Evolutionary conservation across 1,284 basidiomycete genomes (phyloP), one percentile per base, ranked within the genome.

Genomic region (Malassezia sympodialis): DNA sequence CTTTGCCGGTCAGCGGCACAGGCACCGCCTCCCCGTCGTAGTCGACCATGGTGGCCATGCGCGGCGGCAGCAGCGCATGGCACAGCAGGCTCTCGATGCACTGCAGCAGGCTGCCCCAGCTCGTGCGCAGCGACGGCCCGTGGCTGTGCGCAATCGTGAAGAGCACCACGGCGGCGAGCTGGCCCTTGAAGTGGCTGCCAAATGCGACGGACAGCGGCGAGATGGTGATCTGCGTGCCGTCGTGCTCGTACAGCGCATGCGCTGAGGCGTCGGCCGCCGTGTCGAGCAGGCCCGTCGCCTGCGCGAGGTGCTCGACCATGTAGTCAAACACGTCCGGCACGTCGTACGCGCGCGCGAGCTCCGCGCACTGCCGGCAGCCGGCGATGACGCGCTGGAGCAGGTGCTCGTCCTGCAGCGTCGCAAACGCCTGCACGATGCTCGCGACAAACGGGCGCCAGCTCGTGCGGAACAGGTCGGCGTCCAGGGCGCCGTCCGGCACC

Each of bases 101-200:
- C 75, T 96, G 91, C 67, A 98, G 96, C 55, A 99, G 90, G 72
- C 46, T 67, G 12, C 64, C 83, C 94, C 94, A 99, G 15, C 93
- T 90, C 72, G 90, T 86, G 32, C 90, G 83, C 51, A 99, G 82
- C 4, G 90, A 86, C 65, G 89, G 87, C n/a, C 88, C 89, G 73
- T 96, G 91, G 8, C 90, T 88, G 67, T 96, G 96, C 15, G 94
- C 89, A 51, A 98, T 96, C 56, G 91, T 94, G 78, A 99, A 99
- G 30, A 98, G 76, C 4, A 98, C 90, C 10, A 98, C 93, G 11
- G 93, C 90, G 0, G 94, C 94, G 19, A 99, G 79, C 71, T 99
- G 94, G 8, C 88, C 87, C 73, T 91, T 89, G 78, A 96, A 88
- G 75, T 91, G 90, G 46, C 86, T 88, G 35, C 94, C 94, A 69